These are phyloP conservation scores for Chytridium lagenaria DNA, from an alignment of 371 early-diverging fungal genomes.

Conservation along the genomic window DNA sequence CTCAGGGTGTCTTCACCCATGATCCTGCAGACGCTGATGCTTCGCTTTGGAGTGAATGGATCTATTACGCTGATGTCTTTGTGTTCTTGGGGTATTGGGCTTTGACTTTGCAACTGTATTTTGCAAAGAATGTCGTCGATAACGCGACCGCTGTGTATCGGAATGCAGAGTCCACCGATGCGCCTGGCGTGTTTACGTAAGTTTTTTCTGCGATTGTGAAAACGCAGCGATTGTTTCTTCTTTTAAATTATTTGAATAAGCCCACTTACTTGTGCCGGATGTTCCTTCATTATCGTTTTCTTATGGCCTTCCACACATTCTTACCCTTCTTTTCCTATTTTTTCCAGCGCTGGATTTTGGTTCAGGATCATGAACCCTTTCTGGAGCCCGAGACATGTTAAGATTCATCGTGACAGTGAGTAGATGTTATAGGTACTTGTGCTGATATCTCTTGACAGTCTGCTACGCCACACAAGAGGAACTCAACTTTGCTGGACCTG, in stretches of 20 bases:
- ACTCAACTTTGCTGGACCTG: constrained; percentile 51
- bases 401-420: constrained; percentile 61
- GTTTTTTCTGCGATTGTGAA: background rate
- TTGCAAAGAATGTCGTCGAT: constrained; percentile 37
- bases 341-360: constrained; percentile 40
- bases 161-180: constrained; percentile 35
- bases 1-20: constrained; percentile 22
- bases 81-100: constrained; percentile 39
- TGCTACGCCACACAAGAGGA: constrained; percentile 64
- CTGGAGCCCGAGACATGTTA: constrained; percentile 50
- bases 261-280: too few species aligned
- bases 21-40: background rate
- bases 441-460: constrained; percentile 42
- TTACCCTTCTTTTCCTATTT: background rate
- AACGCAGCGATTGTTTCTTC: too few species aligned
- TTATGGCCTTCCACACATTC: too few species aligned
- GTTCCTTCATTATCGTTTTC: background rate
- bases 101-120: constrained; percentile 40
- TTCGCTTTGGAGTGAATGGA: constrained; percentile 21
- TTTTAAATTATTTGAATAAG: too few species aligned
- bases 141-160: constrained; percentile 35
- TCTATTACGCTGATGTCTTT: constrained; percentile 38
- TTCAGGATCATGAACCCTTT: constrained; percentile 59
- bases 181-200: constrained; percentile 39
- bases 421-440: constrained; percentile 8